phyloP scores from a whole-genome alignment of 2,329 filamentous ascomycete species.

The Diaporthe sp. region DNA sequence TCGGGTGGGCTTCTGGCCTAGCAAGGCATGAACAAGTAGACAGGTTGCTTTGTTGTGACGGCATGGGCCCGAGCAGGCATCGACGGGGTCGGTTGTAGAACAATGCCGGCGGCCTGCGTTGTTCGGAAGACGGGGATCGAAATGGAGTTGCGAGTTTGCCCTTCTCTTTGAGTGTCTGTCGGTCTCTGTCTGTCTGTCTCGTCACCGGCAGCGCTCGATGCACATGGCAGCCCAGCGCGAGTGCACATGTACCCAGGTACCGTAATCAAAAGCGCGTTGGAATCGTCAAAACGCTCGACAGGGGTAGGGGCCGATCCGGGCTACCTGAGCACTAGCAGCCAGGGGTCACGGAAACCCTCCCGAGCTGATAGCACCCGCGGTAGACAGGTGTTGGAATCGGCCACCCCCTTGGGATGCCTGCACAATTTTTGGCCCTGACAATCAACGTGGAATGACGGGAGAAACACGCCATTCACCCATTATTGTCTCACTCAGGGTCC shows the following conservation, averaged over 20 bases:
- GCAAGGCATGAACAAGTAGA: conserved; percentile 36
- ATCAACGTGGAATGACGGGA: conserved; percentile 29
- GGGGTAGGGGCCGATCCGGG: conserved; percentile 21
- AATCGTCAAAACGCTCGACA: conserved; percentile 10
- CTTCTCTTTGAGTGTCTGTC: not conserved
- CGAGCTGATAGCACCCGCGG: not conserved
- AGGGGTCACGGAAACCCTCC: not conserved
- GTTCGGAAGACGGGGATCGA: conserved; percentile 4
- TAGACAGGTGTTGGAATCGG: not conserved
- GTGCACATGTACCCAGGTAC: conserved; percentile 25
- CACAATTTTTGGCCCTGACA: conserved; percentile 32
- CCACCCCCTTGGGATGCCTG: conserved; percentile 1
- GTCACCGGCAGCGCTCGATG: conserved; percentile 2
- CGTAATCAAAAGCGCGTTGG: conserved; percentile 30
- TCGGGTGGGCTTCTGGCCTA: conserved; percentile 28
- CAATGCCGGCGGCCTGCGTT: conserved; percentile 29
- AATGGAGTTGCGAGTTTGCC: conserved; percentile 5
- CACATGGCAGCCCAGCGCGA: conserved; percentile 27
- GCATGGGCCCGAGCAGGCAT: conserved; percentile 17
- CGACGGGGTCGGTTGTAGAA: conserved; percentile 12
- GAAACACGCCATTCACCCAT: conserved; percentile 21
- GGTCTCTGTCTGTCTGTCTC: not conserved
- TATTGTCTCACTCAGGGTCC: conserved; percentile 15
- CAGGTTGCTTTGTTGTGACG: conserved; percentile 29
- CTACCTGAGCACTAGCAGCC: conserved; percentile 23